These are phyloP conservation scores for Puccinia hordei DNA, from an alignment of 1,284 basidiomycete species.

Conservation along the genomic window DNA sequence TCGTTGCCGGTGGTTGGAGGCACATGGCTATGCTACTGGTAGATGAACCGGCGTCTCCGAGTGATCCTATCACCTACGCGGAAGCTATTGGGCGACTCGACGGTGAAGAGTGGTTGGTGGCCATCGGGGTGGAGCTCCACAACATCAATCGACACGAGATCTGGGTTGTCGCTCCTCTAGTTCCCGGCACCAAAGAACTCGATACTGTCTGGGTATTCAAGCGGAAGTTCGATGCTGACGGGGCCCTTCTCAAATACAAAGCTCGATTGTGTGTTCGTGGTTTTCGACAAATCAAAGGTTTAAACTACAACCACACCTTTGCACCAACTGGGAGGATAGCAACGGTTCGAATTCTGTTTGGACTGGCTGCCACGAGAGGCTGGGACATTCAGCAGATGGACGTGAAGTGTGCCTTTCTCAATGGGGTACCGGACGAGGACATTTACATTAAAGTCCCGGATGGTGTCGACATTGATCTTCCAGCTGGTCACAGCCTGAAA, in stretches of 20 bases:
- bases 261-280: neutral
- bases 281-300: neutral
- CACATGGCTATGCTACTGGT: neutral
- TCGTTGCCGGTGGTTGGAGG: neutral
- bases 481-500: neutral
- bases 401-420: conserved; percentile 7
- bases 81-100: neutral
- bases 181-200: neutral
- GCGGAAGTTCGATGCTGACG: neutral
- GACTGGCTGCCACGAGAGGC: neutral
- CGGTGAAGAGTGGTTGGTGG: neutral
- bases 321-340: neutral
- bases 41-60: neutral
- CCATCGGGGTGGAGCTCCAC: conserved; percentile 1
- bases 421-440: neutral
- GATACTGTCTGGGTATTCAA: conserved; percentile 13
- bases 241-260: neutral
- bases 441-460: conserved; percentile 2
- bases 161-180: neutral
- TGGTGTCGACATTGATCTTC: neutral
- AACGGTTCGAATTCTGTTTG: conserved; percentile 2
- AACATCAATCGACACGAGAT: neutral
- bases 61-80: conserved; percentile 7
- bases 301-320: conserved; percentile 21
- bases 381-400: conserved; percentile 29